Conservation (phyloP, 495 filamentous ascomycete species). For the Penicillium lagena region DNA sequence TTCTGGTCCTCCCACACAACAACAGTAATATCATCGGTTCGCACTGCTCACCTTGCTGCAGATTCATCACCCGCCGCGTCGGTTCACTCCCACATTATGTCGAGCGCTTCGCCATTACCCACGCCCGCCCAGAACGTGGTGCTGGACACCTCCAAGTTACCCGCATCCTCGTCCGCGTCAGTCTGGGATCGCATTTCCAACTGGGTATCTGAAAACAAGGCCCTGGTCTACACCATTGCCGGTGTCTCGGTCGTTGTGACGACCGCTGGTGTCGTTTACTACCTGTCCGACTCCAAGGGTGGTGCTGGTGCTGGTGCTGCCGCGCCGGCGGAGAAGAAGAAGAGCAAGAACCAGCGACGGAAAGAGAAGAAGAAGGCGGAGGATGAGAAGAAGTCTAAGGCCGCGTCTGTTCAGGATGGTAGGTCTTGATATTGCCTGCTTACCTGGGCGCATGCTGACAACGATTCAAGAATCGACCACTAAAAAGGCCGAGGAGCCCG, state of each 20-base stretch:
- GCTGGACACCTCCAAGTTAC: constrained; percentile 43
- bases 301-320: constrained; percentile 18
- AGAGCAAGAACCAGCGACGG: constrained; percentile 58
- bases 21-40: too few species aligned
- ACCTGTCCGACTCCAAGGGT: constrained; percentile 49
- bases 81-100: constrained; percentile 30
- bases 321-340: constrained; percentile 33
- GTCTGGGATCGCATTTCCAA: constrained; percentile 83
- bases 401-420: constrained; percentile 37
- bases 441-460: constrained; percentile 16
- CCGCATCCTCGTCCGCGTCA: constrained; percentile 53
- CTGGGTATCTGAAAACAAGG: constrained; percentile 95
- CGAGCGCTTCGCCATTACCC: constrained; percentile 33
- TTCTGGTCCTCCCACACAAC: too few species aligned
- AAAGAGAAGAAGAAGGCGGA: constrained; percentile 63
- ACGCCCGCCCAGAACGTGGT: constrained; percentile 36
- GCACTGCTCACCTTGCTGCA: too few species aligned
- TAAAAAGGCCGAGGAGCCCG: constrained; percentile 54
- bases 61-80: constrained; percentile 9
- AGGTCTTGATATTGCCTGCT: constrained; percentile 4
- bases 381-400: constrained; percentile 56
- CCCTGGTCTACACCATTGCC: constrained; percentile 89
- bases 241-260: constrained; percentile 89
- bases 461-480: constrained; percentile 29
- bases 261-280: constrained; percentile 86